phyloP scores from a whole-genome alignment of 768 basidiomycete genomes.

The Lactarius deliciosus region DNA sequence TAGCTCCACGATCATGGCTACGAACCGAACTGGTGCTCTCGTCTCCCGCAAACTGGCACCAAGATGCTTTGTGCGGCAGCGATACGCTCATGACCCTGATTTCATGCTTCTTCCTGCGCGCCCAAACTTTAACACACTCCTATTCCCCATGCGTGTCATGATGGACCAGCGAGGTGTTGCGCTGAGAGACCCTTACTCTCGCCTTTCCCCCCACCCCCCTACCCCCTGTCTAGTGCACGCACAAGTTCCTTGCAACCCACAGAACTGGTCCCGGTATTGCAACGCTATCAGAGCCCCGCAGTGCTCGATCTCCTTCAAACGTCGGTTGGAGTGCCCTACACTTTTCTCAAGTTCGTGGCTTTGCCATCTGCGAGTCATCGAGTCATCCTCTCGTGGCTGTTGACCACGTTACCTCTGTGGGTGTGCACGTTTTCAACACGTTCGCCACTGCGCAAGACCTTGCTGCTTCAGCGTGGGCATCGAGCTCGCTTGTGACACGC shows the following conservation, averaged over 20 bases:
- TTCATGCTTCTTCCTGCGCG: neutral
- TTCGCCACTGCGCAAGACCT: neutral
- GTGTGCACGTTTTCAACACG: neutral
- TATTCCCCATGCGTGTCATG: neutral
- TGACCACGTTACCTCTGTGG: neutral
- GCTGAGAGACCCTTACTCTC: neutral
- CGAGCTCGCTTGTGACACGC: neutral
- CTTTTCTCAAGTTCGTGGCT: neutral
- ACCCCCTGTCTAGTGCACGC: neutral
- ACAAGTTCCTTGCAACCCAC: neutral
- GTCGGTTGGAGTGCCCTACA: neutral
- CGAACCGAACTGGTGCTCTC: slow-evolving; percentile 16
- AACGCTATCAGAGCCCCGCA: neutral
- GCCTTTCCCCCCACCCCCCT: neutral
- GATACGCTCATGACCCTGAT: slow-evolving; percentile 12
- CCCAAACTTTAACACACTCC: slow-evolving; percentile 13
- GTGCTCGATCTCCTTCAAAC: neutral
- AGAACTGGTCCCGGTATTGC: neutral
- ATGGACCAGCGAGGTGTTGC: neutral
- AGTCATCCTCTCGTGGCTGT: neutral
- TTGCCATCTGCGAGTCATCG: neutral
- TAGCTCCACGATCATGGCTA: slow-evolving; percentile 4
- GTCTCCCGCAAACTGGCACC: neutral
- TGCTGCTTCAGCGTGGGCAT: neutral
- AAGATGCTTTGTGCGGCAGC: slow-evolving; percentile 9